Conservation (phyloP, 305 asterid species). For the Striga hermonthica region DNA sequence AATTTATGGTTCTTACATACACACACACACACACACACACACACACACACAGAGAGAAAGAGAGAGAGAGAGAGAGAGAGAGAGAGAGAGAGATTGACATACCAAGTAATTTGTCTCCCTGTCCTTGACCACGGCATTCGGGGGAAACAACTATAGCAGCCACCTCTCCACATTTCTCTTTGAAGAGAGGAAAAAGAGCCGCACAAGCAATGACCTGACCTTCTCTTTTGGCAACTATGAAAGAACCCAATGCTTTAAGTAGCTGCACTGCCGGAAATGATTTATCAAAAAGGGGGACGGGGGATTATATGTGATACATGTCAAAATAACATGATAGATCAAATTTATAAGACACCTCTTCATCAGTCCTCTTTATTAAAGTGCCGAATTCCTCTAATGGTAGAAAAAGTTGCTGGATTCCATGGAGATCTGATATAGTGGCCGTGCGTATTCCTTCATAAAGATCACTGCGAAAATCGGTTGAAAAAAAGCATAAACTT, state of each 20-base stretch:
- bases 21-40: no score
- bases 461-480: conserved; percentile 6
- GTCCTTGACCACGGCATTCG: conserved; percentile 97
- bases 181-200: conserved; percentile 71
- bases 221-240: conserved; percentile 87
- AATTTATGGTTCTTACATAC: no score
- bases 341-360: conserved; percentile 58
- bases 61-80: no score
- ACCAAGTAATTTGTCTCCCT: conserved; percentile 97
- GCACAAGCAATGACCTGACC: conserved; percentile 89
- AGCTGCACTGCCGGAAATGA: conserved; percentile 41
- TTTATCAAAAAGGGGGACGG: conserved; percentile 12
- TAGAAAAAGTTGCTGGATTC: neutral
- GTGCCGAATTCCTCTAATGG: conserved; percentile 63
- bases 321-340: conserved; percentile 8
- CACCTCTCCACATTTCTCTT: conserved; percentile 87
- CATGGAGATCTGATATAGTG: neutral
- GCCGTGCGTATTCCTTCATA: conserved; percentile 7
- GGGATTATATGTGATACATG: neutral
- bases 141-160: conserved; percentile 98
- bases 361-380: conserved; percentile 74
- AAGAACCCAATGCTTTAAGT: conserved; percentile 53
- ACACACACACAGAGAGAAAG: no score
- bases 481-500: neutral
- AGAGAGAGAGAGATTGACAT: conserved; percentile 23